These are phyloP conservation scores for Misopates orontium DNA, from an alignment of 257 asterid species.

Conservation along the genomic window DNA sequence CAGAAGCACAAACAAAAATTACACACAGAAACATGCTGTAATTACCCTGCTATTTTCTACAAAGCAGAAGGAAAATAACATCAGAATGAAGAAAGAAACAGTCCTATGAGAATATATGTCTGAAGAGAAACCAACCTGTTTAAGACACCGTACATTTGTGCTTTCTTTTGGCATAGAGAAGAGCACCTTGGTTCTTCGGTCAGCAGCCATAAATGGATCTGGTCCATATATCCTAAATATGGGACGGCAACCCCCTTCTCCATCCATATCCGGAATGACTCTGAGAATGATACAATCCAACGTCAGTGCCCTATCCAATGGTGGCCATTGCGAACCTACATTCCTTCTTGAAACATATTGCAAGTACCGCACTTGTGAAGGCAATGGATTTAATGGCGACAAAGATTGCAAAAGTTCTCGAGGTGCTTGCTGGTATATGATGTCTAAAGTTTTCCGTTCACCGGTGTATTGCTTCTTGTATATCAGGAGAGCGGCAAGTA, in stretches of 20 bases:
- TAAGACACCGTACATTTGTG: constrained; percentile 35
- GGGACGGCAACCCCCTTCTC: constrained; percentile 57
- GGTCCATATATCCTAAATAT: constrained; percentile 58
- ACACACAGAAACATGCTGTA: too few species aligned
- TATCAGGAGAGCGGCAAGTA: constrained; percentile 59
- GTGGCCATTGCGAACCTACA: constrained; percentile 54
- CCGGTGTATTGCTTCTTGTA: constrained; percentile 46
- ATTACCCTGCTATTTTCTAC: neutral
- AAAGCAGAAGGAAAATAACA: neutral
- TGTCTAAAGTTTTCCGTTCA: constrained; percentile 60
- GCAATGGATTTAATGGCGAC: constrained; percentile 57
- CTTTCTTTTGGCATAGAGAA: constrained; percentile 43
- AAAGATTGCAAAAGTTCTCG: constrained; percentile 41
- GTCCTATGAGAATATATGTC: neutral
- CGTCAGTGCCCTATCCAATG: constrained; percentile 49
- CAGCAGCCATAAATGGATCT: constrained; percentile 59
- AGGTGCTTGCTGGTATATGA: constrained; percentile 69
- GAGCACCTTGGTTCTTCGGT: constrained; percentile 48
- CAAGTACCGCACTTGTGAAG: constrained; percentile 74
- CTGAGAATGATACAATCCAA: constrained; percentile 56
- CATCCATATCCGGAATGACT: constrained; percentile 49
- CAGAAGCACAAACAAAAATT: too few species aligned
- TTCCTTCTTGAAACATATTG: constrained; percentile 66
- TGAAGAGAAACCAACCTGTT: constrained; percentile 48
- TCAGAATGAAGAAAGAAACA: neutral